These are phyloP conservation scores for Aspergillus calidoustus DNA, from an alignment of 2,329 filamentous ascomycete species.

Conservation along the genomic window DNA sequence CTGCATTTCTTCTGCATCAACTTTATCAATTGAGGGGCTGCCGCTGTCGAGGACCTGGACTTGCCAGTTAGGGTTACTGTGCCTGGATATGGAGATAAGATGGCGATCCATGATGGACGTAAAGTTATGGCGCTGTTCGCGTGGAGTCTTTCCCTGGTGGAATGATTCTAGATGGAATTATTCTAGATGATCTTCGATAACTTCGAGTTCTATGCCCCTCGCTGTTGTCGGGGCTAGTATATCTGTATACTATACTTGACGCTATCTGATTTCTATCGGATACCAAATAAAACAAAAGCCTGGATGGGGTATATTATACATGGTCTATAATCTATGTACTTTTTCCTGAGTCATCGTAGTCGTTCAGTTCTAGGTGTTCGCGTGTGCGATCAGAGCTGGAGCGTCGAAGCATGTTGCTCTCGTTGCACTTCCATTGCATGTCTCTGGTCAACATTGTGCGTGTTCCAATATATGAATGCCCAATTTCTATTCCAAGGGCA, in stretches of 20 bases:
- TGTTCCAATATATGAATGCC: too few species aligned
- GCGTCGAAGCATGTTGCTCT: background rate
- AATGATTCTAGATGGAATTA: conserved; percentile 7
- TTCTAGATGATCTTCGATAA: background rate
- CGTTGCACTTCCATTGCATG: background rate
- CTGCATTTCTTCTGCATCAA: conserved; percentile 99
- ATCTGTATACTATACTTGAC: background rate
- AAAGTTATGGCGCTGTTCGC: background rate
- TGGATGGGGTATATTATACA: background rate
- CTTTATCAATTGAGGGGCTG: conserved; percentile 84
- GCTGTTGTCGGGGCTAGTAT: background rate
- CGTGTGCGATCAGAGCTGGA: background rate
- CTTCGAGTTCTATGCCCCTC: background rate
- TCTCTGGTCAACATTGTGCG: too few species aligned
- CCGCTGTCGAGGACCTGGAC: background rate
- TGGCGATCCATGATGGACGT: background rate
- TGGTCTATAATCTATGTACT: background rate
- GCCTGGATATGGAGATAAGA: background rate
- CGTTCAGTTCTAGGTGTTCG: background rate
- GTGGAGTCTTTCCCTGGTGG: conserved; percentile 15
- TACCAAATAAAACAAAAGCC: background rate
- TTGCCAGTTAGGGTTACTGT: background rate
- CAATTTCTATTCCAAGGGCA: too few species aligned
- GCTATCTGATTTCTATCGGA: background rate
- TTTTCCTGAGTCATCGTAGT: background rate